Evolutionary conservation across 2,329 filamentous ascomycete species (phyloP), one percentile per base, ranked within the genome.

Genomic region (Plenodomus biglobosus): DNA sequence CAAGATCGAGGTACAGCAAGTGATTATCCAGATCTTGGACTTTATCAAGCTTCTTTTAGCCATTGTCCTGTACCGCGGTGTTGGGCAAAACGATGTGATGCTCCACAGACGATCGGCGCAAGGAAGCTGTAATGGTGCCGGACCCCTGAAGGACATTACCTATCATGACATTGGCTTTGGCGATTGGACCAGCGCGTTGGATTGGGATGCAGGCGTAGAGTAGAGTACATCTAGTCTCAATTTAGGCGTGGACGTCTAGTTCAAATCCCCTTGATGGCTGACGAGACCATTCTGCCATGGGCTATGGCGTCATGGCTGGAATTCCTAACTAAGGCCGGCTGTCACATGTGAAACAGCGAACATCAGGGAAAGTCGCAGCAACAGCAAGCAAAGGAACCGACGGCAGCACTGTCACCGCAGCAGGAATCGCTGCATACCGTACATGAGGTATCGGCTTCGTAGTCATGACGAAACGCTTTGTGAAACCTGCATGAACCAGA

Each of bases 281-380:
- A 15, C 5, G 27, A 10, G 6, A 24, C 11, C 35, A 20, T 18
- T 36, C 19, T 39, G 44, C 22, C 17, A 48, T 49, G 40, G 50
- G 44, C 22, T 17, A 48, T 49, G 40, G 50, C 53, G 53, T 56
- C 53, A 54, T 54, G 50, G 20, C 19, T 44, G 21, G 27, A 37
- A n/a, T 22, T 39, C 34, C 38, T 8, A 32, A 34, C 45, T 38
- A 39, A 46, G 42, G n/a, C 42, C 24, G 46, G 30, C 32, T 53
- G 51, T 56, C 51, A 56, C 53, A 56, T 56, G 53, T 44, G 48
- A 56, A 56, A 53, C 53, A 10, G n/a, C 34, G 21, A 35, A 21
- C 27, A 46, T 44, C 30, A 36, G 40, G 47, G 27, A 32, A 38
- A 44, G 19, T 35, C 36, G 15, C 16, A 36, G n/a, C 43, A 39